A percentile compares a stretch with the other conserved stretches of the same genome.
phyloP scores from a whole-genome alignment of 2,329 filamentous ascomycete species.

The Neophaeococcomyces aloes region DNA sequence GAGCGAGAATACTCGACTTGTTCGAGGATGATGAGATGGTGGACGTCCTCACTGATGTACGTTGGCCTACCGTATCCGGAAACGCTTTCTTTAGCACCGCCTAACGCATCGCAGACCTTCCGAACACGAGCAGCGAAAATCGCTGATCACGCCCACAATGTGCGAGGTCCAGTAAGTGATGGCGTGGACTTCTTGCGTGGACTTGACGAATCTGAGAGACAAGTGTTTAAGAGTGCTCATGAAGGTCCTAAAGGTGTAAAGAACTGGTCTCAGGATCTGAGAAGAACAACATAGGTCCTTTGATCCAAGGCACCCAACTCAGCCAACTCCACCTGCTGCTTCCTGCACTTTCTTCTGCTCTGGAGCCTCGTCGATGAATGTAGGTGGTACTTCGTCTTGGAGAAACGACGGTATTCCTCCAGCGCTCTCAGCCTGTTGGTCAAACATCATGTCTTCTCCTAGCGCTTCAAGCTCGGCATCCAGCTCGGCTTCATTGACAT shows the following conservation, averaged over 20 bases:
- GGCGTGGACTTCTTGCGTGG: constrained; percentile 75
- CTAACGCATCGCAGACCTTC: constrained; percentile 50
- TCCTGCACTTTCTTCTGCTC: constrained; percentile 71
- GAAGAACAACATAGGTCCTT: constrained; percentile 13
- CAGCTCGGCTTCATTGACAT: constrained; percentile 91
- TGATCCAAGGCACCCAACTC: background rate
- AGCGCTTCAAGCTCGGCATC: constrained; percentile 94
- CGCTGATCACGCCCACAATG: constrained; percentile 79
- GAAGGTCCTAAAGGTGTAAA: constrained; percentile 52
- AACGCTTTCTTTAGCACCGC: no score
- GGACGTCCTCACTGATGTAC: constrained; percentile 53
- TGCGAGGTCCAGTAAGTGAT: constrained; percentile 41
- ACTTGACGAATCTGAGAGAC: constrained; percentile 80
- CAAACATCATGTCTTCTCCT: constrained; percentile 86
- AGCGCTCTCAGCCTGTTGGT: constrained; percentile 38
- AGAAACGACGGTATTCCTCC: constrained; percentile 66
- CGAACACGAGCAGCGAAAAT: constrained; percentile 71
- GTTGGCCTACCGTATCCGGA: constrained; percentile 8
- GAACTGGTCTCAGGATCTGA: constrained; percentile 18
- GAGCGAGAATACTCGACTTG: constrained; percentile 74
- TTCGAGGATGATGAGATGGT: constrained; percentile 80
- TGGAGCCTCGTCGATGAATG: constrained; percentile 89
- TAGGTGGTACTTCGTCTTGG: constrained; percentile 73
- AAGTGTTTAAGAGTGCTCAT: constrained; percentile 62
- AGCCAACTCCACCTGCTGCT: constrained; percentile 45